A percentile compares a stretch with the other conserved stretches of the same genome.
These are phyloP conservation scores for Withania somnifera DNA, from an alignment of 305 asterid genomes.

Conservation along the genomic window DNA sequence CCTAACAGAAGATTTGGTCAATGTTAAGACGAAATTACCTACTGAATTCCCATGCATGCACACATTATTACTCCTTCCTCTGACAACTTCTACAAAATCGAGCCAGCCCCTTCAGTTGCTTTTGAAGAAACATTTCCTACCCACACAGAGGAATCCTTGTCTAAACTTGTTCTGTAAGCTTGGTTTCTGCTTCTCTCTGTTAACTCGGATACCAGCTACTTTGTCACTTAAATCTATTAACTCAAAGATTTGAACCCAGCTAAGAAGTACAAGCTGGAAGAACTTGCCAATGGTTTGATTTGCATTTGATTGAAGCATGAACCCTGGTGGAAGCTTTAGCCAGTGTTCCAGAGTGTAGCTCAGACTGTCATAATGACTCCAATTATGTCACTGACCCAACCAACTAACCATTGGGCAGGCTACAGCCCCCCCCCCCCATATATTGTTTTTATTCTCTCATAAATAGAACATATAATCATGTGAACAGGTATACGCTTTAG, in stretches of 20 bases:
- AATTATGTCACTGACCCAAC: not conserved
- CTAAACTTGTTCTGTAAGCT: not conserved
- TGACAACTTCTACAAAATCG: not conserved
- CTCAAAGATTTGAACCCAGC: not conserved
- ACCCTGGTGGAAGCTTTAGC: not conserved
- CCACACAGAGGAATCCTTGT: not conserved
- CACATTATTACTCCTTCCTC: not conserved
- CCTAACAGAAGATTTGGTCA: not conserved
- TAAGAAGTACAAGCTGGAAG: not conserved
- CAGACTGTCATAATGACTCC: not conserved
- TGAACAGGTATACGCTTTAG: not conserved
- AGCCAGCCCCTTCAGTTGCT: not conserved
- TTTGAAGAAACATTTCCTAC: not conserved
- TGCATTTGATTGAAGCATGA: not conserved
- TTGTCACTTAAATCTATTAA: not conserved
- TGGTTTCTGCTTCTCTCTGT: not conserved
- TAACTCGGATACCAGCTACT: not conserved
- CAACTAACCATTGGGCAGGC: not conserved
- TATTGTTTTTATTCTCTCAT: not conserved
- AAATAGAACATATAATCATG: not conserved
- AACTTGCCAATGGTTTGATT: not conserved
- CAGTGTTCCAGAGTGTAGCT: not conserved
- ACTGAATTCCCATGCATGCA: not conserved
- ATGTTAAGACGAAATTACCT: not conserved
- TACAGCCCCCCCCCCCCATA: not conserved